Conservation (phyloP, 768 basidiomycete species). For the Termitomyces sp. region DNA sequence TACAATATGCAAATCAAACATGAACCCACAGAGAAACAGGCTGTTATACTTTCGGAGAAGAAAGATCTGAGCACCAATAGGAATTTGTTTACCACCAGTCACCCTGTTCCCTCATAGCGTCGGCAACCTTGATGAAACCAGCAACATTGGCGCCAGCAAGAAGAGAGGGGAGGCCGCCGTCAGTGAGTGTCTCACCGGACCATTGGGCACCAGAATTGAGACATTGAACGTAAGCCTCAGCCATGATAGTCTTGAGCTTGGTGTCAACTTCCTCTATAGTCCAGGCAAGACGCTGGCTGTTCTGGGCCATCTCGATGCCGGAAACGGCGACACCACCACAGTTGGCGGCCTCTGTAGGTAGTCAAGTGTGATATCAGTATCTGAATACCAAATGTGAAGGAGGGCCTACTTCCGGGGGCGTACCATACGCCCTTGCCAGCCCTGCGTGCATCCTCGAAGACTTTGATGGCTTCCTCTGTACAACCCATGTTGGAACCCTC, state of each 20-base stretch:
- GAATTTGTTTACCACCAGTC: conserved; percentile 24
- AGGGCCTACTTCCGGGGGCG: conserved; percentile 59
- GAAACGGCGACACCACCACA: conserved; percentile 76
- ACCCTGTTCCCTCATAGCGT: conserved; percentile 71
- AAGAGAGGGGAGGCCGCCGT: conserved; percentile 42
- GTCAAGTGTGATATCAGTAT: conserved; percentile 2
- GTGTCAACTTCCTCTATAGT: conserved; percentile 56
- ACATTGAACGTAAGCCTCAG: conserved; percentile 54
- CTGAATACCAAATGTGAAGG: not conserved
- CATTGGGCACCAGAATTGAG: conserved; percentile 52
- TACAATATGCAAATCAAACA: not conserved
- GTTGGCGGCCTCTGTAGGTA: conserved; percentile 43
- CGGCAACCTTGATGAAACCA: conserved; percentile 64
- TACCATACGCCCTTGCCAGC: conserved; percentile 56
- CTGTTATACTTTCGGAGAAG: no score
- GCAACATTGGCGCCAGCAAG: conserved; percentile 70
- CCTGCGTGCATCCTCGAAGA: conserved; percentile 61
- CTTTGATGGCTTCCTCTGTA: conserved; percentile 65
- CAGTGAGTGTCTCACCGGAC: conserved; percentile 39
- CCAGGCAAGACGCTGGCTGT: conserved; percentile 65
- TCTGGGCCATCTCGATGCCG: conserved; percentile 78
- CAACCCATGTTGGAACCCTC: conserved; percentile 80
- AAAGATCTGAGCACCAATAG: no score
- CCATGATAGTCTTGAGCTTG: conserved; percentile 70
- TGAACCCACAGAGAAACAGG: no score